Evolutionary conservation across 108 stramenopile species (phyloP).

Genomic region (Nitzschia sp.): DNA sequence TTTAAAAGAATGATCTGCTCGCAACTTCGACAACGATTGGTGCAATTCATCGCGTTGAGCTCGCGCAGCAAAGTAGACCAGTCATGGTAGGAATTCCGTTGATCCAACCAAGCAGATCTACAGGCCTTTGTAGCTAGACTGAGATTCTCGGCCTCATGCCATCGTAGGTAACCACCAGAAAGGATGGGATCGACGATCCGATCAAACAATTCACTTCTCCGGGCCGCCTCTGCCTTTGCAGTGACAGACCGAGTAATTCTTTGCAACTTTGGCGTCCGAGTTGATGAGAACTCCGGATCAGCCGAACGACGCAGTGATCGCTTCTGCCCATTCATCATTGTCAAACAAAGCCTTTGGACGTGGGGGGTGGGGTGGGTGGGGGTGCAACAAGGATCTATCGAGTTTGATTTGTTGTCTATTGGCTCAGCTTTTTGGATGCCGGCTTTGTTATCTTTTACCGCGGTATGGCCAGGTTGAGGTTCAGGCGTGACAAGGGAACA

Average conservation of each 20-base stretch:
- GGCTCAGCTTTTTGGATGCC: too few species aligned
- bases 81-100: slow-evolving; percentile 9
- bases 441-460: too few species aligned
- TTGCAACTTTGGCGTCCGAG: background rate
- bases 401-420: too few species aligned
- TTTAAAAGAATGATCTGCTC: slow-evolving; percentile 17
- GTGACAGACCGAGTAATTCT: slow-evolving; percentile 21
- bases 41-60: slow-evolving; percentile 24
- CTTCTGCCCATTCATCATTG: too few species aligned
- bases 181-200: slow-evolving; percentile 13
- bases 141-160: slow-evolving; percentile 18
- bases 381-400: too few species aligned
- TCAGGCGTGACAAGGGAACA: too few species aligned
- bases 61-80: slow-evolving; percentile 23
- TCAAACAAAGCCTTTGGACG: too few species aligned
- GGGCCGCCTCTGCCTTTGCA: background rate
- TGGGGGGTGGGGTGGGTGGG: too few species aligned
- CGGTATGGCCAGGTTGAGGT: too few species aligned
- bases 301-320: too few species aligned
- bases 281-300: too few species aligned
- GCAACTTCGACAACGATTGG: slow-evolving; percentile 26
- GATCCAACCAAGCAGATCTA: slow-evolving; percentile 5
- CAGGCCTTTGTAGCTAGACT: slow-evolving; percentile 9
- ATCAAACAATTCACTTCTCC: slow-evolving; percentile 7
- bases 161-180: slow-evolving; percentile 17